Conservation (phyloP, 306 rosid genomes). For the Gastrolobium villosum region DNA sequence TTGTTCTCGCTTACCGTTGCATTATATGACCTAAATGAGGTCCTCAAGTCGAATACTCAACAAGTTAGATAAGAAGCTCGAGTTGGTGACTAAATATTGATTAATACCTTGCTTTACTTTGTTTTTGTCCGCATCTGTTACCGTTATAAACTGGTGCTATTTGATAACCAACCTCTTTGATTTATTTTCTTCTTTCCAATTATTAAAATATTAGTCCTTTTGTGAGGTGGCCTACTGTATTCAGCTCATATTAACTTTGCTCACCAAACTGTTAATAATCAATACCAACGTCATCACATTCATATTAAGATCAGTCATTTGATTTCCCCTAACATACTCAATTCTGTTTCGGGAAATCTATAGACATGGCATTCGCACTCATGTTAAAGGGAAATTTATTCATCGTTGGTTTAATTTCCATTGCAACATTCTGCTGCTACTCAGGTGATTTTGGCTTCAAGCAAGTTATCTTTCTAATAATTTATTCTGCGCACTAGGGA, state of each 20-base stretch:
- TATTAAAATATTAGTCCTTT: constrained; percentile 38
- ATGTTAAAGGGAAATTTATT: constrained; percentile 40
- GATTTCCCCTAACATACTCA: constrained; percentile 12
- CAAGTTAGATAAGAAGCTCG: constrained; percentile 32
- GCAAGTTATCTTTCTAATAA: not conserved
- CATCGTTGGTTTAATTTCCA: constrained; percentile 28
- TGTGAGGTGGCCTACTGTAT: constrained; percentile 50
- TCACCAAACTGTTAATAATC: not conserved
- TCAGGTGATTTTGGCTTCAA: constrained; percentile 52
- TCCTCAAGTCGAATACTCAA: not conserved
- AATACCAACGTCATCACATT: constrained; percentile 32
- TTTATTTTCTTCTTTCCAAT: constrained; percentile 40
- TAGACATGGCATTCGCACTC: constrained; percentile 51
- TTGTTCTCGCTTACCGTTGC: too few species aligned
- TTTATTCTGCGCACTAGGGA: not conserved
- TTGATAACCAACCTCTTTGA: constrained; percentile 46
- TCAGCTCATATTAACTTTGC: not conserved
- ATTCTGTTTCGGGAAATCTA: constrained; percentile 30
- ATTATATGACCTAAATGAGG: not conserved
- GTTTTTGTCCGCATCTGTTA: constrained; percentile 35
- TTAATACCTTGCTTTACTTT: constrained; percentile 42
- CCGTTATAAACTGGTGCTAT: constrained; percentile 20
- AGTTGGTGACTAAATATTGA: constrained; percentile 54
- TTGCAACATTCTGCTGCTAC: constrained; percentile 47
- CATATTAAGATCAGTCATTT: constrained; percentile 33